Percentiles rank a stretch among this genome's conserved stretches.
Conservation (phyloP, 164 flowering plant genomes). For the Nymphaea thermarum region DNA sequence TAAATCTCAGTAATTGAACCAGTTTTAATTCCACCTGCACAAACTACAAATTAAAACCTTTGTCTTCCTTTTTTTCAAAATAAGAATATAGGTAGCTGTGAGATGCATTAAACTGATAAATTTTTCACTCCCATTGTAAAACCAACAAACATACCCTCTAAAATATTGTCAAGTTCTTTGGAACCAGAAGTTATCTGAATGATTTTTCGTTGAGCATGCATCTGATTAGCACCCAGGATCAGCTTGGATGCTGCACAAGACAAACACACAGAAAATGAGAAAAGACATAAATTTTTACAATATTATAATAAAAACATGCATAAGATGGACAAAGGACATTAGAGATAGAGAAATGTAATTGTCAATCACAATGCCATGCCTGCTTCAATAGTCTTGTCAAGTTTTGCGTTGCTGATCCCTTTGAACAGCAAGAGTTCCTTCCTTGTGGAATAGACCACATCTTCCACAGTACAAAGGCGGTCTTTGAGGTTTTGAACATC, state of each 20-base stretch:
- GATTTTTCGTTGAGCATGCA: constrained; percentile 40
- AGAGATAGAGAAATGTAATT: neutral
- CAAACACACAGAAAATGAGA: constrained; percentile 4
- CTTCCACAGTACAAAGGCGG: constrained; percentile 84
- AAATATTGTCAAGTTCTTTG: constrained; percentile 76
- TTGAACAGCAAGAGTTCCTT: constrained; percentile 89
- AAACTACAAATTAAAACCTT: neutral
- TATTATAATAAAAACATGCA: neutral
- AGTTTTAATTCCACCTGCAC: constrained; percentile 82
- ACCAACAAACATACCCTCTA: constrained; percentile 5
- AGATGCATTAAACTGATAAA: no score
- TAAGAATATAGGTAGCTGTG: no score
- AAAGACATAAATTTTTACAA: neutral
- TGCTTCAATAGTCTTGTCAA: constrained; percentile 90
- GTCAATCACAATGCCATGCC: constrained; percentile 18
- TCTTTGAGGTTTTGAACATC: constrained; percentile 92
- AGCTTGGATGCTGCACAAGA: constrained; percentile 58
- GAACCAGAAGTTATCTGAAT: constrained; percentile 94
- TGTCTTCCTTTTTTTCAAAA: no score
- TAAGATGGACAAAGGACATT: neutral
- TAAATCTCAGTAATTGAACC: constrained; percentile 90
- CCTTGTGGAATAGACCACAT: constrained; percentile 79
- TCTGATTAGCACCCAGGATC: constrained; percentile 73
- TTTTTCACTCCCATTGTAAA: no score
- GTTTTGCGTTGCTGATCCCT: constrained; percentile 48